These are phyloP conservation scores for Mrakia gelida DNA, from an alignment of 768 basidiomycete species.

Conservation along the genomic window DNA sequence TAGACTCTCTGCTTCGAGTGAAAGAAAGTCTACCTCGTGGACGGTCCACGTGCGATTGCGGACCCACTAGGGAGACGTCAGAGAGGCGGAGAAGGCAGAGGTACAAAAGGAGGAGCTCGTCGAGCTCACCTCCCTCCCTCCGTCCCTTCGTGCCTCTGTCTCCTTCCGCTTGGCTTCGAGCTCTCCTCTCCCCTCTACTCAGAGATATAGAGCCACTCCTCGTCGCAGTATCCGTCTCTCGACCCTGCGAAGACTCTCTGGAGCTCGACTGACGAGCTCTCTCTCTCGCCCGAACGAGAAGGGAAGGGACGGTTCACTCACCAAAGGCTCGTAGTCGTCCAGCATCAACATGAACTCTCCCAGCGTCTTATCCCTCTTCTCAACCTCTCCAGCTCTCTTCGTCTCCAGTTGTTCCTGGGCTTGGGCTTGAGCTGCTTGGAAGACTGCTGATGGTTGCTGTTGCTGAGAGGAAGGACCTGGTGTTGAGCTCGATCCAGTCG, in stretches of 20 bases:
- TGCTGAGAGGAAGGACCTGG: neutral
- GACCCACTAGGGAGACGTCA: too few species aligned
- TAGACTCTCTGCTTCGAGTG: too few species aligned
- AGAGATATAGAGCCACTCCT: too few species aligned
- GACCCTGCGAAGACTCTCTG: neutral
- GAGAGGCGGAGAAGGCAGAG: neutral
- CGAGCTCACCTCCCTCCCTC: neutral
- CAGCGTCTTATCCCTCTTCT: conserved; percentile 80
- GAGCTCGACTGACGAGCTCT: neutral
- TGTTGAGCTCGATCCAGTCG: conserved; percentile 29
- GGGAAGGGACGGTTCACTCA: conserved; percentile 41
- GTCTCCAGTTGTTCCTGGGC: conserved; percentile 38
- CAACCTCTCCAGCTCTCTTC: conserved; percentile 45
- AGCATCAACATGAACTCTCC: conserved; percentile 93
- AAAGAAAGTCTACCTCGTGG: too few species aligned
- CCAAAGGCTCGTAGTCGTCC: conserved; percentile 93
- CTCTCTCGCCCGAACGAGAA: neutral
- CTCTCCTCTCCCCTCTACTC: neutral
- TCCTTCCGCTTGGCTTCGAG: neutral
- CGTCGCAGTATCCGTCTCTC: too few species aligned
- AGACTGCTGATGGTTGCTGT: neutral
- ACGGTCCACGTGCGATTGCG: too few species aligned
- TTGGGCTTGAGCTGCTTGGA: neutral
- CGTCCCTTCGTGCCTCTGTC: neutral
- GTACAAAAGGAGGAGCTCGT: neutral